Evolutionary conservation across 257 asterid species (phyloP).

Genomic region (Rehmannia glutinosa): DNA sequence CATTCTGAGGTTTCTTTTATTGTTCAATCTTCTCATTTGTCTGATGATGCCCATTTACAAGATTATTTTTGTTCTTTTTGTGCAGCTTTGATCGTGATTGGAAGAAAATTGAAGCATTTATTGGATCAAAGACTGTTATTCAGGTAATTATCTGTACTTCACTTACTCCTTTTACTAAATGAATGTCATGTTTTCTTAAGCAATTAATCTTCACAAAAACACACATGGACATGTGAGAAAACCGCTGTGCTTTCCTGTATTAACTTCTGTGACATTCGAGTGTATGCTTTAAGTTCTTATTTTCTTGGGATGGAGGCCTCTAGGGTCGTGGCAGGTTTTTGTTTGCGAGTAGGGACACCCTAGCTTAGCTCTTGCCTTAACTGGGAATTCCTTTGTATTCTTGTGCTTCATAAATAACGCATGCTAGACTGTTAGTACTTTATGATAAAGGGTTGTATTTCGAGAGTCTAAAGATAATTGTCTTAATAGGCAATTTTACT

Average conservation of each 20-base stretch:
- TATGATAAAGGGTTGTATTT: neutral
- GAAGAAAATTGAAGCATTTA: constrained; percentile 95
- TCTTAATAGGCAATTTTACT: neutral
- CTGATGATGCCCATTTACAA: neutral
- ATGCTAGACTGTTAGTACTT: neutral
- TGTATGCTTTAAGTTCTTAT: too few relatives aligned
- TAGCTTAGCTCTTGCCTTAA: too few relatives aligned
- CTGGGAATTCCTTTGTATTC: neutral
- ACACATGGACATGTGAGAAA: neutral
- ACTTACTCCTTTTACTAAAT: neutral
- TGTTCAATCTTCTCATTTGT: neutral
- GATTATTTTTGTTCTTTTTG: neutral
- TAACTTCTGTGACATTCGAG: neutral
- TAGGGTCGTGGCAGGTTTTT: too few relatives aligned
- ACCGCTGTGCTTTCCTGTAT: neutral
- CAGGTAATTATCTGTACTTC: constrained; percentile 47
- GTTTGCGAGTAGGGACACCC: too few relatives aligned
- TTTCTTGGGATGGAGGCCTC: too few relatives aligned
- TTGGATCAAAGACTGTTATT: constrained; percentile 88
- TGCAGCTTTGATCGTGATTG: constrained; percentile 92
- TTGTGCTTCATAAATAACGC: too few relatives aligned
- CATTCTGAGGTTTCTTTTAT: neutral
- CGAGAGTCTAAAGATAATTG: neutral
- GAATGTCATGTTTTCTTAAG: neutral
- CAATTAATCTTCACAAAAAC: neutral